phyloP scores from a whole-genome alignment of 441 rosid species.

The Geranium incanum region DNA sequence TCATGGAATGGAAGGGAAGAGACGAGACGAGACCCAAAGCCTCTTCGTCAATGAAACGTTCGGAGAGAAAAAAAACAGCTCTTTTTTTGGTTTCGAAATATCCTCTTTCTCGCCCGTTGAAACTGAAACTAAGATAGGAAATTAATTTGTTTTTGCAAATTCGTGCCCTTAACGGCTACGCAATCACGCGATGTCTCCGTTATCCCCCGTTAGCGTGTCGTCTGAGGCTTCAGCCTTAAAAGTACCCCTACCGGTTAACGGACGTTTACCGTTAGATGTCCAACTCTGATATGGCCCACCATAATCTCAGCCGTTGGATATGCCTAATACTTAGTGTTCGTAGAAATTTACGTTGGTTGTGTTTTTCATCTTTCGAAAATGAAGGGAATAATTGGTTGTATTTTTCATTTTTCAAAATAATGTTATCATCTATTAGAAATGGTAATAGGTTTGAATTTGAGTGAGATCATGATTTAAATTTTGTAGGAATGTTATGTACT shows the following conservation, averaged over 20 bases:
- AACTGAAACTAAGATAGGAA: neutral
- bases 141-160: neutral
- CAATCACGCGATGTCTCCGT: conserved; percentile 1
- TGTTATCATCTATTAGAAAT: neutral
- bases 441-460: neutral
- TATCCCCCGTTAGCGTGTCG: neutral
- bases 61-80: neutral
- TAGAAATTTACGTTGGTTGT: neutral
- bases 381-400: neutral
- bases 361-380: neutral
- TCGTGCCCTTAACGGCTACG: conserved; percentile 4
- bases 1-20: neutral
- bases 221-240: neutral
- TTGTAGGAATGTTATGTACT: neutral
- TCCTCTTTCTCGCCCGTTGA: conserved; percentile 1
- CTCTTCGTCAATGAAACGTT: conserved; percentile 4
- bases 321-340: too few species aligned
- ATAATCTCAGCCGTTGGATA: neutral
- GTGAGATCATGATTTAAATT: neutral
- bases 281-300: neutral
- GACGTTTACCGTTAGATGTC: neutral
- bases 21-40: neutral
- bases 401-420: neutral
- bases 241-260: neutral
- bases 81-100: conserved; percentile 1